Evolutionary conservation across 495 filamentous ascomycete species (phyloP), one percentile per base, ranked within the genome.

Genomic region (Chaetomium fimeti): DNA sequence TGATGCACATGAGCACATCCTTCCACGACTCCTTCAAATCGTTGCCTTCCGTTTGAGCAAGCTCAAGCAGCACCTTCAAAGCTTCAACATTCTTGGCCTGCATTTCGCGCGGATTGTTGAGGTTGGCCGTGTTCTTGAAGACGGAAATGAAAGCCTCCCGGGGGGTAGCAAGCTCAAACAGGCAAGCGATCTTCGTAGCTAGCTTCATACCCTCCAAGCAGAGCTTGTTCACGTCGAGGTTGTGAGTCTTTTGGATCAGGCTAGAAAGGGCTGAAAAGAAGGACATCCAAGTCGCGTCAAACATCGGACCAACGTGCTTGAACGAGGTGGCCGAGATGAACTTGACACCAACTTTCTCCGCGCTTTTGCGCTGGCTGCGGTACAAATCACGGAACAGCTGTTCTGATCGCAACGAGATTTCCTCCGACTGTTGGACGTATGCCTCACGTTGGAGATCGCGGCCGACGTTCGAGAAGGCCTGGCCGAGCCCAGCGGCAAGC

Each of bases 251-350:
- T 69, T 97, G 93, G 76, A 92, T 92, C 63, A 92, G 87, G 29
- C 90, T 92, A 4, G 94, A 96, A 28, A 98, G 82, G 0, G 91
- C 91, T 12, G 92, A 97, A 71, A 98, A 88, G 77, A 97, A 96
- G 22, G 93, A 94, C 93, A 97, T 99, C 94, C 94, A 99, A 0
- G 91, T 95, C 18, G 96, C 93, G 67, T 98, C 93, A 68, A 99
- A 99, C 93, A 99, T 99, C 3, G 94, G 92, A 0, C 94, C 94
- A 57, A 96, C 89, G 76, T 99, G 94, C 66, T 89, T 93, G 73
- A 90, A 93, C 0, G 92, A 97, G 1, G 91, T 91, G 1, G 95
- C 94, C 15, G 91, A 88, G 65, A 98, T 94, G 74, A 92, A 99
- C 67, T 85, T 91, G 29, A 87, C 80, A 7, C 84, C 84, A 18